Conservation (phyloP, 352 stramenopile species). For the Globisporangium cystogenes region DNA sequence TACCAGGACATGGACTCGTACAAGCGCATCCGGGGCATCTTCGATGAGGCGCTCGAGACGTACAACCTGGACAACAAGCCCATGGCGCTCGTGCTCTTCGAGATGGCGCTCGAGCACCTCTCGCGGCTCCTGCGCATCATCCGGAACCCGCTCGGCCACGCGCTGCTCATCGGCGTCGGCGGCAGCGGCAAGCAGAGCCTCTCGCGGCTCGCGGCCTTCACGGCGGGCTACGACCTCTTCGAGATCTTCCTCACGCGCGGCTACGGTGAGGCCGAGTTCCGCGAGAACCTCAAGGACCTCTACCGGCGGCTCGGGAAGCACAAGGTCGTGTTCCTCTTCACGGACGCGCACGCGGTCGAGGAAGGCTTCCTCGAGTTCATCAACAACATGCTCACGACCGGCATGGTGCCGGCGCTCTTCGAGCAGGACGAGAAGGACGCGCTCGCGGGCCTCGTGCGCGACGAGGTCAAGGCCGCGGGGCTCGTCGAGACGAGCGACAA, state of each 20-base stretch:
- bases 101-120: conserved; percentile 94
- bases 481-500: conserved; percentile 91
- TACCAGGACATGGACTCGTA: conserved; percentile 94
- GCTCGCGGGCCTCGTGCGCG: conserved; percentile 73
- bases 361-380: conserved; percentile 96
- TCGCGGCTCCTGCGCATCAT: conserved; percentile 92
- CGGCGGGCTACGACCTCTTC: conserved; percentile 92
- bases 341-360: conserved; percentile 93
- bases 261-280: conserved; percentile 93
- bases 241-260: conserved; percentile 92
- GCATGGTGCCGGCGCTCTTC: conserved; percentile 92
- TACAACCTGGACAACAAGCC: conserved; percentile 95
- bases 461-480: conserved; percentile 86
- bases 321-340: conserved; percentile 94
- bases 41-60: conserved; percentile 91
- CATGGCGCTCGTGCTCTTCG: conserved; percentile 94
- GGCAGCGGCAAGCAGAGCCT: conserved; percentile 94
- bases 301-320: conserved; percentile 87
- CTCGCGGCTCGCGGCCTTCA: conserved; percentile 89
- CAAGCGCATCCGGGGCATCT: conserved; percentile 86
- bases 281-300: conserved; percentile 92
- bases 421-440: conserved; percentile 90
- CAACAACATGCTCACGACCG: conserved; percentile 97
- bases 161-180: conserved; percentile 91
- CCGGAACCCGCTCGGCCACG: conserved; percentile 88